Evolutionary conservation across 1,139 yeast species (phyloP).

Genomic region (Suhomyces bokatorum): DNA sequence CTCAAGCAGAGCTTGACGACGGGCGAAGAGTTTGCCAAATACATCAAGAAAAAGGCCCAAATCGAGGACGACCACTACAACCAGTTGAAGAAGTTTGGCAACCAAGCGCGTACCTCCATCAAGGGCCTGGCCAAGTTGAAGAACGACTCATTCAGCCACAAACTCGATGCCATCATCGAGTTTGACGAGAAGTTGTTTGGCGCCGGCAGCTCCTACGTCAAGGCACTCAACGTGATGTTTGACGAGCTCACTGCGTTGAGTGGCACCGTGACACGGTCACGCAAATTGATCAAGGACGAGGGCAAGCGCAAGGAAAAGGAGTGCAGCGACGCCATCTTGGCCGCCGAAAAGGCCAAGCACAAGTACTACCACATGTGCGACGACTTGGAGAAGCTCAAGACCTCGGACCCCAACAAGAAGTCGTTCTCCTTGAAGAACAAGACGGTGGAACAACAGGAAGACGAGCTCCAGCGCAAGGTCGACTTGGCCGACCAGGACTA

Average conservation of each 20-base stretch:
- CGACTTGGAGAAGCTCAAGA: constrained; percentile 80
- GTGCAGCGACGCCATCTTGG: constrained; percentile 73
- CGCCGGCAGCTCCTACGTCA: constrained; percentile 76
- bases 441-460: constrained; percentile 88
- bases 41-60: constrained; percentile 73
- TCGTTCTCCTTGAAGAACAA: constrained; percentile 76
- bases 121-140: constrained; percentile 48
- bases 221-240: constrained; percentile 79
- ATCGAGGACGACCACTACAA: constrained; percentile 78
- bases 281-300: constrained; percentile 80
- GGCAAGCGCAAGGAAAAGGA: constrained; percentile 81
- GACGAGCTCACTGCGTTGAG: constrained; percentile 80
- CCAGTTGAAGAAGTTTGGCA: constrained; percentile 68
- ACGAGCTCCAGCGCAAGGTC: constrained; percentile 78
- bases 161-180: constrained; percentile 67
- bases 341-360: constrained; percentile 85
- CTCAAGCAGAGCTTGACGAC: constrained; percentile 78
- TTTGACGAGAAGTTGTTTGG: constrained; percentile 75
- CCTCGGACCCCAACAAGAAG: constrained; percentile 82
- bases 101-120: constrained; percentile 53
- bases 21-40: constrained; percentile 82
- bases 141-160: constrained; percentile 67
- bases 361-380: constrained; percentile 81
- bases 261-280: constrained; percentile 63
- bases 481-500: constrained; percentile 85